Conservation (phyloP, 23 red algal species). For the Rhodosorus marinus region DNA sequence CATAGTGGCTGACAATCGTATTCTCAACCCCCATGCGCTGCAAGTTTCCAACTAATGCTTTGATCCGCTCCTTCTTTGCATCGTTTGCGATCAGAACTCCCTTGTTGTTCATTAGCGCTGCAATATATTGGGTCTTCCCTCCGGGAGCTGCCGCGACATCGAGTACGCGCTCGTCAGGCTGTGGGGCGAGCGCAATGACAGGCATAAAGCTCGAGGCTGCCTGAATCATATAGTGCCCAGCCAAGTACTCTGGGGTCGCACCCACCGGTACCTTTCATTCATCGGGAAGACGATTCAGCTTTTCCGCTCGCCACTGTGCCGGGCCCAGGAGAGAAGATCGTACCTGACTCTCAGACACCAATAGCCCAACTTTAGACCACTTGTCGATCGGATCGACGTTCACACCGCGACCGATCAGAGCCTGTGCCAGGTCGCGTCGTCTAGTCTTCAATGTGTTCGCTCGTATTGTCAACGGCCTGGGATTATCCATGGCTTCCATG, state of each 20-base stretch:
- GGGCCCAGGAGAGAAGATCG: no score
- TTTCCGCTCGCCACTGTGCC: no score
- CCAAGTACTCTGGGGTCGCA: constrained; percentile 95
- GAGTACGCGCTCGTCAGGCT: constrained; percentile 55
- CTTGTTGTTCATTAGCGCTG: constrained; percentile 62
- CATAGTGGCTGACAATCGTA: constrained; percentile 63
- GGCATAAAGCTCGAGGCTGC: constrained; percentile 72
- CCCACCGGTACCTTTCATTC: constrained; percentile 94
- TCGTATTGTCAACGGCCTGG: constrained; percentile 74
- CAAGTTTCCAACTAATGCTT: constrained; percentile 72
- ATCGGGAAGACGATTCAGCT: no score
- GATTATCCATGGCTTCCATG: constrained; percentile 83
- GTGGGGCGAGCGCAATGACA: constrained; percentile 75
- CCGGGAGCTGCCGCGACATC: constrained; percentile 86
- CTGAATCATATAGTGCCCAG: constrained; percentile 97
- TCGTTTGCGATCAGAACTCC: constrained; percentile 90
- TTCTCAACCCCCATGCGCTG: constrained; percentile 82
- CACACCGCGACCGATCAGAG: constrained; percentile 81
- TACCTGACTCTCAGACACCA: constrained; percentile 85
- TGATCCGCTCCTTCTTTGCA: constrained; percentile 62
- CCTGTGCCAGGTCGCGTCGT: constrained; percentile 68
- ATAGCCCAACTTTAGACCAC: constrained; percentile 83
- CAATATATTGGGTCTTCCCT: constrained; percentile 80
- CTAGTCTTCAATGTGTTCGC: constrained; percentile 68
- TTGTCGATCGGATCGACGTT: constrained; percentile 86